These are phyloP conservation scores for Boletus hoseneyae DNA, from an alignment of 1,284 basidiomycete species.

Conservation along the genomic window DNA sequence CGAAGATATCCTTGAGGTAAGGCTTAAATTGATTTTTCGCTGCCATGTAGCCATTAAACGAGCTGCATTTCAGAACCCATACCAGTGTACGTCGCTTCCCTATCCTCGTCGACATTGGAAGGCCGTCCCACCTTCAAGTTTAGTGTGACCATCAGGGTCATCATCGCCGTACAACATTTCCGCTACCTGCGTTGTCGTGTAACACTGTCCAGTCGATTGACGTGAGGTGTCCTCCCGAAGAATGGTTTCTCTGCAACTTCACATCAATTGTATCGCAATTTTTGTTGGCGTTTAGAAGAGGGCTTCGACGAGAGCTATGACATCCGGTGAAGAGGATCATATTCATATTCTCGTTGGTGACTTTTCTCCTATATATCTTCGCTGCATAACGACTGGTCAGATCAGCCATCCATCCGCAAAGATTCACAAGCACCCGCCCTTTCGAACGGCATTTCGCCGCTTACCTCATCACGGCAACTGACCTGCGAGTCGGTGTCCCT, in stretches of 20 bases:
- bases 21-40: too few species aligned
- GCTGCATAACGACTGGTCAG: conserved; percentile 37
- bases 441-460: conserved; percentile 29
- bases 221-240: conserved; percentile 39
- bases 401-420: conserved; percentile 37
- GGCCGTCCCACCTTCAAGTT: conserved; percentile 44
- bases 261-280: conserved; percentile 7
- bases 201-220: conserved; percentile 88
- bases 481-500: conserved; percentile 25
- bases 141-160: conserved; percentile 35
- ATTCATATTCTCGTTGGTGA: conserved; percentile 68
- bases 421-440: conserved; percentile 34
- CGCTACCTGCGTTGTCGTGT: conserved; percentile 66
- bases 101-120: conserved; percentile 64
- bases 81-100: conserved; percentile 50
- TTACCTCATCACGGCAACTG: conserved; percentile 25
- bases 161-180: conserved; percentile 38
- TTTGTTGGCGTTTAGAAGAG: conserved; percentile 24
- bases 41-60: too few species aligned
- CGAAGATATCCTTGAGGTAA: conserved; percentile 83
- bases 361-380: conserved; percentile 58
- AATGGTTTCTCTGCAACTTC: conserved; percentile 25
- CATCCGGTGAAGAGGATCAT: conserved; percentile 56
- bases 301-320: conserved; percentile 40
- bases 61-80: conserved; percentile 47